Evolutionary conservation across 1,284 basidiomycete species (phyloP), one percentile per base, ranked within the genome.

Genomic region (Earliella scabrosa): DNA sequence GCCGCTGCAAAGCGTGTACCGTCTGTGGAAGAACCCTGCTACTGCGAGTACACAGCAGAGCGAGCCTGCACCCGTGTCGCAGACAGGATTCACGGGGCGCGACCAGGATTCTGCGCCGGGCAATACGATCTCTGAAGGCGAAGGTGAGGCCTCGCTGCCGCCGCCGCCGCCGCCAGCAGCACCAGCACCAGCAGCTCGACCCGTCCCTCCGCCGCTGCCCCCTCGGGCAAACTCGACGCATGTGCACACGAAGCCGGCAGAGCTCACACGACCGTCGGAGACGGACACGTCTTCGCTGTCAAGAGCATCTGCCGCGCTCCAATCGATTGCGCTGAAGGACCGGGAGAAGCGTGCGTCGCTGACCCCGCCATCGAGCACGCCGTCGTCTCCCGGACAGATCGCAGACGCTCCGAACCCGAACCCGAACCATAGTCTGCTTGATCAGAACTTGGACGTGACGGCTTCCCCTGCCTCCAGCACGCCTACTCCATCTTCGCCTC

Each of bases 1-100:
- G 24, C 71, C 73, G 18, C 83, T 89, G 40, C 82, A 87, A 67
- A 82, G 78, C 60, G 78, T 90, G 57, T 90, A 89, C 67, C 80
- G 87, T 24, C 73, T 91, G 38, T 89, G 86, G 82, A 87, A 86
- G 69, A 82, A 71, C 43, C 78, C 81, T 16, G 69, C 71, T 21
- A 60, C 71, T 16, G 66, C 71, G 4, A 70, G 65, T 27, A 68
- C 74, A 45, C 63, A 64, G 45, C 61, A 55, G 21, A 60, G 66
- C 43, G 52, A 66, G 45, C 61, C 60, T 40, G 55, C 54, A 45
- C 61, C 66, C 11, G 64, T 63, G n/a, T 51, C 64, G n/a, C 63
- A 71, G 48, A 60, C 63, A 35, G 68, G 64, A 10, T 65, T 66
- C 52, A 50, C 55, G 10, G 66, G 67, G 26, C 54, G 47, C n/a